Conservation (phyloP, 2,329 filamentous ascomycete genomes). For the Tympanopsis confertula region DNA sequence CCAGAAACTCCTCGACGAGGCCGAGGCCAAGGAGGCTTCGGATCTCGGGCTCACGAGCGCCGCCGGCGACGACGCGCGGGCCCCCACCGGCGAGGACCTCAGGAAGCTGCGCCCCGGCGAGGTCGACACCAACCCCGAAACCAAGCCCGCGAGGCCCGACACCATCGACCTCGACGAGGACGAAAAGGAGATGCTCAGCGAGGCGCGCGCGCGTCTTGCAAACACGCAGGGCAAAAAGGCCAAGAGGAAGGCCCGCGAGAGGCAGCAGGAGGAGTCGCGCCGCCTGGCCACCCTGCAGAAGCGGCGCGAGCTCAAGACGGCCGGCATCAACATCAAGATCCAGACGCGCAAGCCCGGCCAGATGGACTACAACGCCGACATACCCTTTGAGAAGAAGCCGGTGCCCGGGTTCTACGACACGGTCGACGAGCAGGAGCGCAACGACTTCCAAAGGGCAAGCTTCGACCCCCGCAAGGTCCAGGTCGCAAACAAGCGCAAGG, state of each 20-base stretch:
- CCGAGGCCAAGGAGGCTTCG: constrained; percentile 74
- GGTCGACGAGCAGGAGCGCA: constrained; percentile 64
- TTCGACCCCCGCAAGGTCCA: constrained; percentile 93
- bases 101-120: constrained; percentile 80
- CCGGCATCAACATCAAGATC: constrained; percentile 96
- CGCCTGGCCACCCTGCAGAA: constrained; percentile 86
- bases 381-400: constrained; percentile 90
- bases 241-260: constrained; percentile 89
- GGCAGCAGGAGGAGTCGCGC: constrained; percentile 88
- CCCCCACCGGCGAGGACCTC: constrained; percentile 86
- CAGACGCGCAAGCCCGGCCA: constrained; percentile 83
- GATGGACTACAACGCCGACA: constrained; percentile 99
- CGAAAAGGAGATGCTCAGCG: constrained; percentile 98
- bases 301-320: constrained; percentile 88
- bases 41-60: constrained; percentile 75
- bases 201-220: constrained; percentile 86
- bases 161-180: constrained; percentile 98
- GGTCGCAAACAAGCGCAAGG: constrained; percentile 83
- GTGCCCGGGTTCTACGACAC: constrained; percentile 90
- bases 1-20: constrained; percentile 90
- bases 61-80: constrained; percentile 73
- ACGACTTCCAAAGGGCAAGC: constrained; percentile 71
- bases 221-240: constrained; percentile 99
- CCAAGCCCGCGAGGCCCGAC: constrained; percentile 86
- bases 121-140: constrained; percentile 93